These are phyloP conservation scores for Teunomyces funiuensis DNA, from an alignment of 805 yeast species.

Conservation along the genomic window DNA sequence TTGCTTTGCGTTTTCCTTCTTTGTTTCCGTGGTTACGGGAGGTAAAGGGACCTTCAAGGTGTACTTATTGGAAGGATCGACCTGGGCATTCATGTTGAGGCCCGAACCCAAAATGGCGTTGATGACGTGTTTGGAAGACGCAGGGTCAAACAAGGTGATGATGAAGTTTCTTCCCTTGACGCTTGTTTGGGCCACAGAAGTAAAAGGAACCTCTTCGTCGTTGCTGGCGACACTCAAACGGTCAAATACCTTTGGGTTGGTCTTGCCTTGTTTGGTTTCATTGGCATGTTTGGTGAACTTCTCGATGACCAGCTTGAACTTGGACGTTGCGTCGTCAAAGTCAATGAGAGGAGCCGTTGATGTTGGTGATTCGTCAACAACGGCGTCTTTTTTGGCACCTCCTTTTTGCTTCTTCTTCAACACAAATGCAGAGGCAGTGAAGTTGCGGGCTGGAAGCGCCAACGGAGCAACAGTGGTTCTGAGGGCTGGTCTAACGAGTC, in stretches of 20 bases:
- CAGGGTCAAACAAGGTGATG: conserved; percentile 88
- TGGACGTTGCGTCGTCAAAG: conserved; percentile 37
- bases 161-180: conserved; percentile 66
- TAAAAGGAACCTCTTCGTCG: conserved; percentile 48
- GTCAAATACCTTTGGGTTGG: conserved; percentile 68
- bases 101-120: conserved; percentile 69
- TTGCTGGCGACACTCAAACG: conserved; percentile 49
- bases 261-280: conserved; percentile 67
- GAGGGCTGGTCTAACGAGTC: not conserved
- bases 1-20: conserved; percentile 53
- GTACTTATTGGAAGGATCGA: conserved; percentile 70
- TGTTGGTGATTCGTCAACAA: conserved; percentile 11
- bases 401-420: conserved; percentile 11
- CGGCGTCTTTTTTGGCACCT: conserved; percentile 8
- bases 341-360: conserved; percentile 21
- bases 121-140: conserved; percentile 63
- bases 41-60: conserved; percentile 73
- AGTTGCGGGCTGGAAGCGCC: not conserved
- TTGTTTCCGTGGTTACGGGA: conserved; percentile 68
- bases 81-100: conserved; percentile 77
- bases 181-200: conserved; percentile 69
- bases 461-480: not conserved
- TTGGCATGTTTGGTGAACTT: conserved; percentile 54
- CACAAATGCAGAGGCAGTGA: not conserved
- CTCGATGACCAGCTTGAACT: conserved; percentile 50